phyloP scores from a whole-genome alignment of 768 basidiomycete species.

The Calocybe gangraenosa region DNA sequence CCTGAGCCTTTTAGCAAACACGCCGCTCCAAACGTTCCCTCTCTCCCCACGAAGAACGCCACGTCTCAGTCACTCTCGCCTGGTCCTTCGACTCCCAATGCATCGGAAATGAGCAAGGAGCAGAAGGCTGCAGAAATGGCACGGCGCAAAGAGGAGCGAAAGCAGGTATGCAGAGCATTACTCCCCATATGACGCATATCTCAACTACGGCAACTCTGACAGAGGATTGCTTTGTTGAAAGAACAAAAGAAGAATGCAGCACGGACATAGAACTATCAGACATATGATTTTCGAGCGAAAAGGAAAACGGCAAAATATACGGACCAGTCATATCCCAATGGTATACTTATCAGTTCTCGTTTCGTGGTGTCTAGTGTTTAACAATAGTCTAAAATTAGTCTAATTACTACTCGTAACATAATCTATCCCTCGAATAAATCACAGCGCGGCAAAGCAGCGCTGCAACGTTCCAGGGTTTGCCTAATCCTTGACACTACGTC shows the following conservation, averaged over 20 bases:
- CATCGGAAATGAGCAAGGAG: constrained; percentile 70
- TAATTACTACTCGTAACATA: too few relatives aligned
- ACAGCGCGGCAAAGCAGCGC: too few relatives aligned
- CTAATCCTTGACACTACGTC: too few relatives aligned
- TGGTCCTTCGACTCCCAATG: constrained; percentile 21
- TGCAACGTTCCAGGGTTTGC: too few relatives aligned
- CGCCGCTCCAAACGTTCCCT: constrained; percentile 20
- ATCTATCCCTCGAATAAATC: too few relatives aligned
- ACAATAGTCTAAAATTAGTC: too few relatives aligned
- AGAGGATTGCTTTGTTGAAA: constrained; percentile 79
- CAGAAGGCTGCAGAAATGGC: constrained; percentile 95
- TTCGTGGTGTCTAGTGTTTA: too few relatives aligned
- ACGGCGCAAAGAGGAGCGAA: constrained; percentile 86
- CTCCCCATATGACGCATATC: not conserved
- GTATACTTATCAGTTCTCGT: too few relatives aligned
- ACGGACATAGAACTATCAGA: constrained; percentile 16
- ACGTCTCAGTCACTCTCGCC: constrained; percentile 21
- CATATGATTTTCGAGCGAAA: too few relatives aligned
- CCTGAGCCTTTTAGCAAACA: constrained; percentile 2
- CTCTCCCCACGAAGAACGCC: constrained; percentile 16
- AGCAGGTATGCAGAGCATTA: constrained; percentile 55
- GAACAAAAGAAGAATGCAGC: constrained; percentile 67
- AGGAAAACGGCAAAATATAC: too few relatives aligned
- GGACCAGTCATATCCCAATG: too few relatives aligned
- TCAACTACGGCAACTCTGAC: constrained; percentile 1